Evolutionary conservation across 805 yeast genomes (phyloP).

Genomic region (Hanseniaspora hatyaiensis): DNA sequence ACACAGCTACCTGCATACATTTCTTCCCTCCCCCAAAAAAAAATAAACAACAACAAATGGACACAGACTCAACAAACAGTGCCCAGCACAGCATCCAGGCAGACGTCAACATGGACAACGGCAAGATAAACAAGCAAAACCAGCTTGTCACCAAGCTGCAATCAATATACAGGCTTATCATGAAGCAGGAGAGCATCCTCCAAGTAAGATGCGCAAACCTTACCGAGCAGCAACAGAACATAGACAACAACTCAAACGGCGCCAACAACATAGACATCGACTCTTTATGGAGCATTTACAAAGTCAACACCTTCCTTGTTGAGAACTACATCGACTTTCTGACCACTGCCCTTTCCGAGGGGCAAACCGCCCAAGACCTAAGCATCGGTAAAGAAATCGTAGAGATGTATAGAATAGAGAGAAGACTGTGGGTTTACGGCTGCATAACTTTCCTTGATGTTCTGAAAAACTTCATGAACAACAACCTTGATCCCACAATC

Average conservation of each 20-base stretch:
- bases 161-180: conserved; percentile 61
- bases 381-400: conserved; percentile 57
- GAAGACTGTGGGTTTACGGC: conserved; percentile 79
- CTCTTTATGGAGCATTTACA: conserved; percentile 61
- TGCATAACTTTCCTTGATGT: conserved; percentile 71
- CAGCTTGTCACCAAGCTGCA: conserved; percentile 54
- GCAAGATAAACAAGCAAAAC: conserved; percentile 36
- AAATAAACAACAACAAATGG: too few relatives aligned
- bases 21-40: too few relatives aligned
- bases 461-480: conserved; percentile 58
- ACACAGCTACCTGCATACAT: too few relatives aligned
- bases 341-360: conserved; percentile 59
- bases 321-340: conserved; percentile 65
- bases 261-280: conserved; percentile 47
- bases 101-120: conserved; percentile 23
- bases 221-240: conserved; percentile 41
- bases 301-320: conserved; percentile 50
- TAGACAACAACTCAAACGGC: background rate
- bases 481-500: conserved; percentile 66
- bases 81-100: background rate
- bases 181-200: conserved; percentile 53
- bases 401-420: conserved; percentile 62
- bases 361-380: conserved; percentile 39
- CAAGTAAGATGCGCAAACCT: conserved; percentile 57
- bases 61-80: background rate